Evolutionary conservation across 805 yeast genomes (phyloP).

Genomic region (Nakazawaea pomicola): DNA sequence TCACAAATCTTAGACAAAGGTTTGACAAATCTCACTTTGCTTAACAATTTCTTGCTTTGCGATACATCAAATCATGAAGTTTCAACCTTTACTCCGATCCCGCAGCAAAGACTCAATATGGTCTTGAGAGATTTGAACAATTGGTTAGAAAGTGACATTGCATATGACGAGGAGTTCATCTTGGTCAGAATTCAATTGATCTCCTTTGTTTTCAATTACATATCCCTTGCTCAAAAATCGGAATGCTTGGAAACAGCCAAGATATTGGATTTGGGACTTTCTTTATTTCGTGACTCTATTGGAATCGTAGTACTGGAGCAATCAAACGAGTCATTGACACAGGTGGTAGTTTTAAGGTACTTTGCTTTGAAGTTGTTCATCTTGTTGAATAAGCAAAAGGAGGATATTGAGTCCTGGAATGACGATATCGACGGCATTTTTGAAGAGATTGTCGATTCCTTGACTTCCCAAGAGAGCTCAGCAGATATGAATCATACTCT

Average conservation of each 20-base stretch:
- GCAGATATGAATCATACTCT: conserved; percentile 27
- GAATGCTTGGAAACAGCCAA: conserved; percentile 20
- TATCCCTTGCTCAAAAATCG: conserved; percentile 14
- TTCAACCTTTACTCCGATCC: conserved; percentile 36
- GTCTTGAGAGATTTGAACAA: conserved; percentile 43
- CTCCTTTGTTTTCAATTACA: conserved; percentile 30
- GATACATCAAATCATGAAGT: conserved; percentile 22
- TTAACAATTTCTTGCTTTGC: conserved; percentile 34
- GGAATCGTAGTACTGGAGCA: conserved; percentile 17
- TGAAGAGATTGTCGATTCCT: conserved; percentile 39
- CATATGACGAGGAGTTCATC: conserved; percentile 52
- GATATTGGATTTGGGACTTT: conserved; percentile 23
- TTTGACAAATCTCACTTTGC: conserved; percentile 39
- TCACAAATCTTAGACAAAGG: conserved; percentile 39
- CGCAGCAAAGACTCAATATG: conserved; percentile 63
- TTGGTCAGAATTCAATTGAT: conserved; percentile 47
- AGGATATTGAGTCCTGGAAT: conserved; percentile 27
- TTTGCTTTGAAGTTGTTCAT: conserved; percentile 8
- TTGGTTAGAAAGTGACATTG: conserved; percentile 61
- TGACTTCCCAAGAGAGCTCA: conserved; percentile 22
- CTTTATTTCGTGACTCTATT: conserved; percentile 30
- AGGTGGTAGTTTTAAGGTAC: conserved; percentile 5
- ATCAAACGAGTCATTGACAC: not conserved
- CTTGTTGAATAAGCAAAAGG: conserved; percentile 13
- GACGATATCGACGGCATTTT: conserved; percentile 32